Evolutionary conservation across 2,329 filamentous ascomycete species (phyloP), one percentile per base, ranked within the genome.

Genomic region (Diaporthe caulivora): DNA sequence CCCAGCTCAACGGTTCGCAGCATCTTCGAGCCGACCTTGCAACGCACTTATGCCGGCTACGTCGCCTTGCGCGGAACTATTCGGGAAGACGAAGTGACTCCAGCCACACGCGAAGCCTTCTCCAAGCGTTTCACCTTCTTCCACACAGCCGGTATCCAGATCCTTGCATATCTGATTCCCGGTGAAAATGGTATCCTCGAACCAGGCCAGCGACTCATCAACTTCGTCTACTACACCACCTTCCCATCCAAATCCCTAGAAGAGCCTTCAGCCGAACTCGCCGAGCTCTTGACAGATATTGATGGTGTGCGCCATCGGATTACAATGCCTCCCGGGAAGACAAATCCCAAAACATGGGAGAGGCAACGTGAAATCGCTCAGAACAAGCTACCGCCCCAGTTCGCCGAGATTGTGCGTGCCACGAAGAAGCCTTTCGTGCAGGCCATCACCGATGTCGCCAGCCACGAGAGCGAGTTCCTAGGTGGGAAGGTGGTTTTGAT

Each of bases 201-300:
- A 60, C 81, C 79, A 0, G 84, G 84, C 3, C 73, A 82, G 26
- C 81, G 85, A 0, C 81, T 84, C 18, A 80, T 86, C 68, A 87
- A 86, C 75, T 86, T 83, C 77, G 85, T 87, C 21, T 87, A 84
- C 79, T 87, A 87, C 76, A 80, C 80, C 72, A 84, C 85, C 70
- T 82, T 83, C 69, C 78, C 81, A n/a, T 15, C 31, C 54, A 40
- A 58, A 37, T 58, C 54, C 54, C 54, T 58, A 31, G 54, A 58
- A 18, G 79, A 78, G 55, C 79, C 78, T 3, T 82, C 81, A 62
- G 29, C 24, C 57, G 47, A 82, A 47, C 72, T 83, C 1, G 79
- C 81, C 51, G 78, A 81, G 58, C 80, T 83, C 53, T 79, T 83
- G 75, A 83, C 82, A 7, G 82, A 83, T 60, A 72, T 67, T 26